Conservation (phyloP, 2,329 filamentous ascomycete species). For the Erysiphe neolycopersici region DNA sequence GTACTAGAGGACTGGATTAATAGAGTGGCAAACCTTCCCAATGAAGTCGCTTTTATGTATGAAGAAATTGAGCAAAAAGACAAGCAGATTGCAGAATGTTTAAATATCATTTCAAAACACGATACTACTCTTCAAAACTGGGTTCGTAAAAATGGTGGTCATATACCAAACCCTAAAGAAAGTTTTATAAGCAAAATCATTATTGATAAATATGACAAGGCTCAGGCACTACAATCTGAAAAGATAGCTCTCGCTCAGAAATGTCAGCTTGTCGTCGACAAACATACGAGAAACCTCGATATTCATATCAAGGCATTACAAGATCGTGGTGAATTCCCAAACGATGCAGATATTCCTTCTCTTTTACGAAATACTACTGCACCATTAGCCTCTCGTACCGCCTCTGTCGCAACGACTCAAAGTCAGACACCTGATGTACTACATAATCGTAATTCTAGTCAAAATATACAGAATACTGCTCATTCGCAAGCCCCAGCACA, state of each 20-base stretch:
- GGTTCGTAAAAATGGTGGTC: constrained; percentile 51
- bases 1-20: constrained; percentile 59
- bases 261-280: constrained; percentile 29
- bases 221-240: constrained; percentile 45
- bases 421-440: constrained; percentile 3
- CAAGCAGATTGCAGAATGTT: constrained; percentile 38
- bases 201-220: constrained; percentile 37
- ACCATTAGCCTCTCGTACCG: constrained; percentile 10
- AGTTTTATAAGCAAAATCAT: constrained; percentile 38
- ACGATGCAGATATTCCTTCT: constrained; percentile 32
- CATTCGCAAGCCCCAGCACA: constrained; percentile 7
- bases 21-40: constrained; percentile 50
- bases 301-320: constrained; percentile 32
- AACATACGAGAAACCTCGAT: constrained; percentile 35
- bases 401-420: constrained; percentile 6
- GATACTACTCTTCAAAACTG: constrained; percentile 57
- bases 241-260: constrained; percentile 47
- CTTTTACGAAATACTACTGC: constrained; percentile 30
- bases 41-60: constrained; percentile 59
- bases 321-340: constrained; percentile 25
- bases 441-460: constrained; percentile 3
- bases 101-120: constrained; percentile 40
- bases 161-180: constrained; percentile 50
- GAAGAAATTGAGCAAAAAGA: constrained; percentile 68
- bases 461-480: constrained; percentile 7